Evolutionary conservation across 164 flowering plant genomes (phyloP), one percentile per base, ranked within the genome.

Genomic region (Warburgia ugandensis): DNA sequence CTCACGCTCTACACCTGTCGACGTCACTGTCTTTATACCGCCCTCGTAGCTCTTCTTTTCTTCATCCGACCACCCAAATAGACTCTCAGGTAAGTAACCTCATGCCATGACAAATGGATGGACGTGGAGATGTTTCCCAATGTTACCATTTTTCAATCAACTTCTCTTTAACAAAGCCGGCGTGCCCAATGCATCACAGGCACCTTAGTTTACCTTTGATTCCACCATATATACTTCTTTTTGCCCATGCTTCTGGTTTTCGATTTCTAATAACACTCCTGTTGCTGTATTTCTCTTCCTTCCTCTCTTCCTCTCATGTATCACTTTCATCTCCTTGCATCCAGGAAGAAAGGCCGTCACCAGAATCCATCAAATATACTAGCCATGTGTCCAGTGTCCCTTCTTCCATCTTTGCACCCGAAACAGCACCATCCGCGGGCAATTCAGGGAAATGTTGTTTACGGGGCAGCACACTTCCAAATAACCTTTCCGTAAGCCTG

Each of bases 21-120:
- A 84, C 94, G 84, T 87, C 13, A 80, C 78, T 1, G 97, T 89
- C 85, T 85, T 73, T 29, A 89, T 83, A 2, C 79, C 85, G 6
- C 94, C 97, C 56, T 83, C 78, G 29, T 73, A 89, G 74, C 92
- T 83, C 67, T 58, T 79, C 61, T 77, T 78, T 40, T 66, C 59
- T 11, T 35, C 38, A 19, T 67, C 73, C 13, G 49, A 31, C 49
- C 49, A 45, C 14, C 31, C 12, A 5, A 8, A 13, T 33, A 23
- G 16, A 28, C 19, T 29, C 17, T 12, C 42, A 1, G 54, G 54
- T 29, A 50, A 50, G 42, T n/a, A 38, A 31, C 96, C 96, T 94
- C 96, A 87, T 0, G 80, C 85, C 86, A 84, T 77, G 27, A 65
- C 47, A 52, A 79, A 84, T 0, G 96, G 94, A 62, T 87, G 96